Base-by-base conservation (phyloP, 2,329 filamentous ascomycete species). In the Ophiostoma sp. region DNA sequence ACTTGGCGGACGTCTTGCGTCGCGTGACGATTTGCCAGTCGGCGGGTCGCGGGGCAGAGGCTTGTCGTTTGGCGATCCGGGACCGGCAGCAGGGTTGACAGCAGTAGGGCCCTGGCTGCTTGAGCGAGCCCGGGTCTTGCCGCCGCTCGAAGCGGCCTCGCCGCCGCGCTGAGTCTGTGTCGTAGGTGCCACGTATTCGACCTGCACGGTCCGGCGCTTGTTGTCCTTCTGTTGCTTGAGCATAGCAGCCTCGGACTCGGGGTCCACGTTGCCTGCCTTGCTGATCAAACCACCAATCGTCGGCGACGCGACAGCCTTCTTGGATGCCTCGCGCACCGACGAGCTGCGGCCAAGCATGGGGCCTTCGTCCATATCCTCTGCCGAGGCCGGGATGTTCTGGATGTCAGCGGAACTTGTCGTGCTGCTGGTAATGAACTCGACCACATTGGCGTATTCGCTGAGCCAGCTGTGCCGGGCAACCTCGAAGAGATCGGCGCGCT, bases 401-500 rank as follows among this genome's bases (percentile, higher is more conserved):
- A 97, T 95, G 78, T 98, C 95, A 69, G 89, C 90, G 12, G 93
- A 90, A 70, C 92, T 93, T 9, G 95, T 98, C 4, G 94, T 97
- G 80, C 92, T 95, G 82, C 96, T 98, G 28, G 96, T 98, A 79
- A 99, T 98, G 81, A 98, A 95, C 79, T 95, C 93, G 68, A 99
- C 95, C 68, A 98, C 92, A 80, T 97, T 93, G n/a, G 95, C 92
- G 80, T 96, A 99, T 80, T 98, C 96, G 83, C 93, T 97, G 77
- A 99, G 84, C 96, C 96, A 99, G 84, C 96, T 99, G 83, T 99
- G 96, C 70, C 96, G 90, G 64, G 96, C 96, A 59, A 99, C 96
- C 81, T 99, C 96, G 79, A 99, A 99, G 63, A 99, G 84, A 81
- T 99, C 96, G 69, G 96, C 96, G 80, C 96, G 91, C 83, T 97